Conservation (phyloP, 2,329 filamentous ascomycete species). For the Hortaea sp. region DNA sequence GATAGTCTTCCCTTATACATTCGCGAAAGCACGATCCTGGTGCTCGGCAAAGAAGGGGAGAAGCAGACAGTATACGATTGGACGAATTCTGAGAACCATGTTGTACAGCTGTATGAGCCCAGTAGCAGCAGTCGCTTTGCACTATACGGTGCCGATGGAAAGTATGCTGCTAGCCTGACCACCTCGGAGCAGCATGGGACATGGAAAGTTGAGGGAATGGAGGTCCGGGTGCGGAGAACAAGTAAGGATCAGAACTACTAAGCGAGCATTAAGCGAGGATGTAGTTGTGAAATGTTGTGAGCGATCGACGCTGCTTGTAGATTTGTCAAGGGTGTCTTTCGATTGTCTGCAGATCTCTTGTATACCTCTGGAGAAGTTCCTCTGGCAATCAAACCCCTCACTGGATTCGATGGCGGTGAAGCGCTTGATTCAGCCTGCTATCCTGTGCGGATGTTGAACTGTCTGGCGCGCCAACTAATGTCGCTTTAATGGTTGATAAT, state of each 20-base stretch:
- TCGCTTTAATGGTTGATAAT: too few species aligned
- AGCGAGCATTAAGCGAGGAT: not conserved
- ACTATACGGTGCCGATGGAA: slow-evolving; percentile 27
- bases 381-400: too few species aligned
- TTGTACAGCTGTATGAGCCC: slow-evolving; percentile 29
- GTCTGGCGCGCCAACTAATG: too few species aligned
- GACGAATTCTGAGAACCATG: slow-evolving; percentile 23
- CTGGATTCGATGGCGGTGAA: too few species aligned
- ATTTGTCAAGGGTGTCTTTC: not conserved
- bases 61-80: slow-evolving; percentile 29
- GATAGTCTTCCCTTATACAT: slow-evolving; percentile 32
- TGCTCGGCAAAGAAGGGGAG: slow-evolving; percentile 30
- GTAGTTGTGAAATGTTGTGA: not conserved
- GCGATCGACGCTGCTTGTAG: too few species aligned
- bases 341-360: not conserved
- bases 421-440: too few species aligned
- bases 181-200: slow-evolving; percentile 22
- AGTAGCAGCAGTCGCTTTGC: slow-evolving; percentile 25
- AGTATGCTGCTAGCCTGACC: slow-evolving; percentile 22
- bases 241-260: slow-evolving; percentile 7
- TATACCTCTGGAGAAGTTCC: not conserved
- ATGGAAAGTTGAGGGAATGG: slow-evolving; percentile 20
- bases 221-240: slow-evolving; percentile 3
- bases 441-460: too few species aligned
- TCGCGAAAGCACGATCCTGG: slow-evolving; percentile 30